Evolutionary conservation across 2,329 filamentous ascomycete species (phyloP).

Genomic region (Aspergillus sp.): DNA sequence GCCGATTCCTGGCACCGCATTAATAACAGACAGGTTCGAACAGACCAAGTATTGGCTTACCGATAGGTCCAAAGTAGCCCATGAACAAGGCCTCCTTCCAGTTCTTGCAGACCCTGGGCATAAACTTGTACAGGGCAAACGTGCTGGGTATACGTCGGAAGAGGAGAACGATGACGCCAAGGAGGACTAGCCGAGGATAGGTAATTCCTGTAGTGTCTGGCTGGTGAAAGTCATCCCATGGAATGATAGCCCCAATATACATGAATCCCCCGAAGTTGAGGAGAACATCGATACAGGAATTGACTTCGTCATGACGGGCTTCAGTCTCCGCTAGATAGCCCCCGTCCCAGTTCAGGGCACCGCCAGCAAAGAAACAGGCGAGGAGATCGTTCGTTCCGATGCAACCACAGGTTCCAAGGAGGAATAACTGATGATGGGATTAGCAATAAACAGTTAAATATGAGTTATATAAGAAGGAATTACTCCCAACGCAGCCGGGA

Average conservation of each 20-base stretch:
- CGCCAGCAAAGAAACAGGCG: constrained; percentile 61
- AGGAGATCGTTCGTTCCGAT: constrained; percentile 61
- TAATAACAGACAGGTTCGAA: too few species aligned
- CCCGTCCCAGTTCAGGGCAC: constrained; percentile 62
- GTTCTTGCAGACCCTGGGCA: constrained; percentile 52
- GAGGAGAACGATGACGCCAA: constrained; percentile 54
- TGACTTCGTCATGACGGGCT: constrained; percentile 60
- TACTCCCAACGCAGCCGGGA: constrained; percentile 51
- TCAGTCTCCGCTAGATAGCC: constrained; percentile 56
- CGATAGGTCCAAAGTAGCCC: constrained; percentile 54
- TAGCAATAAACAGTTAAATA: too few species aligned
- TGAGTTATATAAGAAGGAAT: not conserved
- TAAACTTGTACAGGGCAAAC: constrained; percentile 54
- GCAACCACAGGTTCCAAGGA: constrained; percentile 57
- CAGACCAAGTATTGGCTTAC: constrained; percentile 15
- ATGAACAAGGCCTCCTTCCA: constrained; percentile 62
- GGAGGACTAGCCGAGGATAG: constrained; percentile 47
- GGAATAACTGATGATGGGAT: constrained; percentile 44
- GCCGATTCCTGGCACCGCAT: constrained; percentile 34
- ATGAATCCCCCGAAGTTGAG: constrained; percentile 63
- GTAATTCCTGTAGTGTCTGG: constrained; percentile 56
- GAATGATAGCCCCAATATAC: constrained; percentile 57
- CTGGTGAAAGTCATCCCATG: constrained; percentile 56
- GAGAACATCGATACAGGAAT: constrained; percentile 57
- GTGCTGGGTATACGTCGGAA: constrained; percentile 60